Base-by-base conservation (phyloP, 805 yeast species). In the Saccharomycopsis fodiens region DNA sequence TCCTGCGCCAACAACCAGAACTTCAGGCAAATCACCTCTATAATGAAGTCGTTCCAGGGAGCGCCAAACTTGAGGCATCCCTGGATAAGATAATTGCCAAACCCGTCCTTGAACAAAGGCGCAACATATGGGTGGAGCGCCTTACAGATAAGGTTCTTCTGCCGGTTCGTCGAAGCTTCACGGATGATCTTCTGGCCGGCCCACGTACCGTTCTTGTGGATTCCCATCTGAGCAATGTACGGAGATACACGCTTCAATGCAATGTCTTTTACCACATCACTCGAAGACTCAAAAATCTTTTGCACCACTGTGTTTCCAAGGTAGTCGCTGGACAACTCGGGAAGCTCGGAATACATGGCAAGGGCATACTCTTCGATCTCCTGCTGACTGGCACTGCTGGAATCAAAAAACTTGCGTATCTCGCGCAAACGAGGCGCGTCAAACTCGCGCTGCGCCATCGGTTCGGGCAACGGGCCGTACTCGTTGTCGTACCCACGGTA, bases 131-230 rank as follows among this genome's bases (percentile, higher is more conserved):
- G 93, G 49, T 77, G 75, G 52, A 93, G 72, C 35, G 87, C 76
- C 21, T 74, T 68, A 6, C 82, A 79, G 37, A 93, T 84, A 41
- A 83, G 60, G 55, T 70, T 65, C 61, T 77, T 82, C 56, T 79
- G 85, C 41, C 76, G 72, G 37, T 72, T 78, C 41, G 78, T 78
- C 52, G 72, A 64, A 3, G 87, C 82, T 38, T 80, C 79, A 53
- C 79, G 83, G 55, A 93, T 88, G 63, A 93, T 82, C 63, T 91
- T 93, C 63, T 93, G 98, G 20, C 96, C 95, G 1, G 97, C 97
- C 98, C 98, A 93, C 3, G 98, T 93, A 51, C 98, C 98, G 62
- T 93, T 93, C 59, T 93, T 93, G 66, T 93, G 98, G 46, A 87
- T 82, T 55, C 97, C 93, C 71, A 91, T 82, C 55, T 87, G 94